Evolutionary conservation across 2,329 filamentous ascomycete species (phyloP).

Genomic region (Penicillium verrucosum): DNA sequence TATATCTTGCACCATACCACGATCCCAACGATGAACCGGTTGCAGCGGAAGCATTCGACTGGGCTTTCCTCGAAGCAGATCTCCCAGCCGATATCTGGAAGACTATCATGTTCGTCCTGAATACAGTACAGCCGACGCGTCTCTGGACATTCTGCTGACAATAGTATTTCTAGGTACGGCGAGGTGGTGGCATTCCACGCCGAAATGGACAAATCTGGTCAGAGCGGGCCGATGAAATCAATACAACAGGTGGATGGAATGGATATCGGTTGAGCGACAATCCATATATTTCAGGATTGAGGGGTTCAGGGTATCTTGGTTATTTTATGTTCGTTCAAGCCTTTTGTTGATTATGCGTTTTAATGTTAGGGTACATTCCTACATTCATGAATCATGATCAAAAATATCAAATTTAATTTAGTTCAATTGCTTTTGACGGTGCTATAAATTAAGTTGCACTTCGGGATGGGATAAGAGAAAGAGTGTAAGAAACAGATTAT

Average conservation of each 20-base stretch:
- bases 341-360: background rate
- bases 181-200: slow-evolving; percentile 22
- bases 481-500: background rate
- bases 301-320: background rate
- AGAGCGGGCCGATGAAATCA: background rate
- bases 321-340: background rate
- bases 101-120: slow-evolving; percentile 85
- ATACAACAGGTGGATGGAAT: slow-evolving; percentile 3
- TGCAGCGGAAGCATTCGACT: slow-evolving; percentile 95
- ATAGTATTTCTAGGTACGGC: slow-evolving; percentile 3
- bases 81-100: slow-evolving; percentile 98
- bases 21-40: slow-evolving; percentile 94
- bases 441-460: background rate
- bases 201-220: background rate
- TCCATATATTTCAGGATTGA: background rate
- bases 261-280: slow-evolving; percentile 4
- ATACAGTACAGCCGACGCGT: background rate
- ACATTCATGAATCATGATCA: background rate
- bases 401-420: background rate
- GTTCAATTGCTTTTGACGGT: background rate
- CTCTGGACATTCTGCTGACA: background rate
- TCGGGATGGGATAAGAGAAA: background rate
- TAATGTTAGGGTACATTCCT: background rate
- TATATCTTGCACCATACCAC: slow-evolving; percentile 94
- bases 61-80: slow-evolving; percentile 98